Conservation (phyloP, 495 filamentous ascomycete genomes). For the Stereocaulon alpinum region DNA sequence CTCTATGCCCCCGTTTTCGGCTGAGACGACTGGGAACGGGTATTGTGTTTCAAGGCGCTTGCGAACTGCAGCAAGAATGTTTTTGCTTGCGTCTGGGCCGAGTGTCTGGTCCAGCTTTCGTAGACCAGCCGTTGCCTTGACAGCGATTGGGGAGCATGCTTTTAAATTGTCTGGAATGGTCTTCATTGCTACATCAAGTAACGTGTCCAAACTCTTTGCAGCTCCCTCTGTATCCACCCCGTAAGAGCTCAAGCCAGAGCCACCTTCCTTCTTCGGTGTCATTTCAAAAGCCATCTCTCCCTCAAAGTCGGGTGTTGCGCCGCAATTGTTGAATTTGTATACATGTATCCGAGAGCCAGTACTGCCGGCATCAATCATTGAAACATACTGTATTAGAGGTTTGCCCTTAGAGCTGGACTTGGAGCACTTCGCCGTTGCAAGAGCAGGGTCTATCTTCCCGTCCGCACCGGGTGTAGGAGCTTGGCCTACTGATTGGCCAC, state of each 20-base stretch:
- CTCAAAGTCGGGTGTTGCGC: constrained; percentile 87
- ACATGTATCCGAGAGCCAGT: constrained; percentile 97
- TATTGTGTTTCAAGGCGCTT: constrained; percentile 75
- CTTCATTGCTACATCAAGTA: constrained; percentile 76
- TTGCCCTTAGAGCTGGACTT: constrained; percentile 74
- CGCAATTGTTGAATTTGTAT: constrained; percentile 98
- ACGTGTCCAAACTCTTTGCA: constrained; percentile 75
- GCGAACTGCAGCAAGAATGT: constrained; percentile 79
- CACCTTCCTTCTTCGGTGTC: constrained; percentile 66
- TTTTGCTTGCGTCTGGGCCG: constrained; percentile 67
- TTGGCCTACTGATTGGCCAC: neutral
- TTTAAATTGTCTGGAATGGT: constrained; percentile 79
- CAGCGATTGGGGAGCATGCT: constrained; percentile 78
- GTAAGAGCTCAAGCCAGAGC: constrained; percentile 81
- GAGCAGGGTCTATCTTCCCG: constrained; percentile 11
- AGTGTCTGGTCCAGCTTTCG: constrained; percentile 46
- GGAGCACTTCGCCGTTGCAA: constrained; percentile 57
- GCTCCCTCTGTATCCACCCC: constrained; percentile 74
- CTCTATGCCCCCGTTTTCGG: constrained; percentile 72
- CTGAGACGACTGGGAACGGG: constrained; percentile 85
- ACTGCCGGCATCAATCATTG: constrained; percentile 98
- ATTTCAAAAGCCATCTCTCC: constrained; percentile 72
- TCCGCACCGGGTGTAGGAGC: neutral
- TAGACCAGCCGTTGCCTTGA: constrained; percentile 93
- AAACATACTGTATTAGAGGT: constrained; percentile 89